Evolutionary conservation across 2,329 filamentous ascomycete species (phyloP).

Genomic region (Exutisphaerella laricina): DNA sequence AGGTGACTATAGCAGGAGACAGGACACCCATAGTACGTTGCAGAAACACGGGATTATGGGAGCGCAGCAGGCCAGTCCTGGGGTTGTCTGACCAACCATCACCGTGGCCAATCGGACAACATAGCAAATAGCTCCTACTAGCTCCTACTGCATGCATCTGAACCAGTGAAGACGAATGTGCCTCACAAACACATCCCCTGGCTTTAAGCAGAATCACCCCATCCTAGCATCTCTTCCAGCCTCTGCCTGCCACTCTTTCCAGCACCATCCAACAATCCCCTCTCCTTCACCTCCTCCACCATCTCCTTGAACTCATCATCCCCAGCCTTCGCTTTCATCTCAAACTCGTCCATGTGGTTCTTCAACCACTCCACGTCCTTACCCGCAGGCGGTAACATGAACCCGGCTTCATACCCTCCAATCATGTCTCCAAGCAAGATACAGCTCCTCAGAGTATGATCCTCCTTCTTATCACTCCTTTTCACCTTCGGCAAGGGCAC

Average conservation of each 20-base stretch:
- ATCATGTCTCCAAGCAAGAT: conserved; percentile 29
- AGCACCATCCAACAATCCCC: conserved; percentile 24
- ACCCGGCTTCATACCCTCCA: conserved; percentile 32
- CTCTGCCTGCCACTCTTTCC: conserved; percentile 18
- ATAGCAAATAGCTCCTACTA: too few species aligned
- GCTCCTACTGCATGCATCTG: too few species aligned
- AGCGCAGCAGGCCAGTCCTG: too few species aligned
- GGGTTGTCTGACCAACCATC: too few species aligned
- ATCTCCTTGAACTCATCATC: conserved; percentile 33
- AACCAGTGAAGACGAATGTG: too few species aligned
- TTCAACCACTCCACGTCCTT: conserved; percentile 18
- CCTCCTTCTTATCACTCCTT: conserved; percentile 7
- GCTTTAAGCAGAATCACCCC: conserved; percentile 27
- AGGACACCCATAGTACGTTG: too few species aligned
- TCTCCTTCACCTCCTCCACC: conserved; percentile 30
- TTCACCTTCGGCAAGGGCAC: conserved; percentile 19
- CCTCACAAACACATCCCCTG: too few species aligned
- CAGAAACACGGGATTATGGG: too few species aligned
- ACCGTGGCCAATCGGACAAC: too few species aligned
- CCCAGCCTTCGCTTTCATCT: conserved; percentile 30
- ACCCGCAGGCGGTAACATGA: conserved; percentile 17
- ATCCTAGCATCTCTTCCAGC: conserved; percentile 29
- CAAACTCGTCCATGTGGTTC: conserved; percentile 32
- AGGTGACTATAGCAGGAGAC: too few species aligned
- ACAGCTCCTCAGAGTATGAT: conserved; percentile 22